A percentile compares a stretch with the other conserved stretches of the same genome.
phyloP scores from a whole-genome alignment of 805 yeast genomes.

The Lachancea cidri region DNA sequence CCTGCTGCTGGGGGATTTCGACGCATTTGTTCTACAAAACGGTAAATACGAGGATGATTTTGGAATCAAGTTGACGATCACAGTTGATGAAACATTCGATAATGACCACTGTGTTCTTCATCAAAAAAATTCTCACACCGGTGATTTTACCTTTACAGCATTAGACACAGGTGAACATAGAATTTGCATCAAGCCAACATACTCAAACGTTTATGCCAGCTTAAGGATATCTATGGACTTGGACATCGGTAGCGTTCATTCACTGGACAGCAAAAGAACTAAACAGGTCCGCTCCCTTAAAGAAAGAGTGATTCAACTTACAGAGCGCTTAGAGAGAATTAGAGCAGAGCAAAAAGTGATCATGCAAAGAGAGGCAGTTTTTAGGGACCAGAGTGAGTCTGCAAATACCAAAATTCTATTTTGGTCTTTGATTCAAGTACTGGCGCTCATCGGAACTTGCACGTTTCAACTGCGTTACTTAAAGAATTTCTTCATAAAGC shows the following conservation, averaged over 20 bases:
- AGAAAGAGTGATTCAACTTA: conserved; percentile 51
- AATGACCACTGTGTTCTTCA: conserved; percentile 70
- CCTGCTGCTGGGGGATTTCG: conserved; percentile 74
- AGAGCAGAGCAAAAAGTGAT: conserved; percentile 61
- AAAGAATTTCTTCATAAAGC: conserved; percentile 79
- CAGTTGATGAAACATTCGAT: conserved; percentile 64
- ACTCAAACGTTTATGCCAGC: conserved; percentile 37
- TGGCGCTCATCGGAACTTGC: conserved; percentile 65
- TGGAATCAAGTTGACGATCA: conserved; percentile 39
- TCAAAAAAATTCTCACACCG: conserved; percentile 55
- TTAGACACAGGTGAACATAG: conserved; percentile 80
- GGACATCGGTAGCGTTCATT: conserved; percentile 59
- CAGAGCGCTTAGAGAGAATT: conserved; percentile 51
- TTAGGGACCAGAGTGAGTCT: conserved; percentile 71
- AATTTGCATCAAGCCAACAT: conserved; percentile 62
- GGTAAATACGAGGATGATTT: conserved; percentile 47
- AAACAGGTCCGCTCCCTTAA: conserved; percentile 49
- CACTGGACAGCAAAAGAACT: conserved; percentile 57
- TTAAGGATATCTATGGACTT: conserved; percentile 74
- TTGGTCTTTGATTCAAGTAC: conserved; percentile 70
- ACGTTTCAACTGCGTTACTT: conserved; percentile 72
- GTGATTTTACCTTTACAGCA: conserved; percentile 77
- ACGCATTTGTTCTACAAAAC: conserved; percentile 57
- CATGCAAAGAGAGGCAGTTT: conserved; percentile 62
- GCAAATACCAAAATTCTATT: conserved; percentile 68